A percentile compares a stretch with the other conserved stretches of the same genome.
Conservation (phyloP, 2,329 filamentous ascomycete genomes). For the Neonectria coccinea region DNA sequence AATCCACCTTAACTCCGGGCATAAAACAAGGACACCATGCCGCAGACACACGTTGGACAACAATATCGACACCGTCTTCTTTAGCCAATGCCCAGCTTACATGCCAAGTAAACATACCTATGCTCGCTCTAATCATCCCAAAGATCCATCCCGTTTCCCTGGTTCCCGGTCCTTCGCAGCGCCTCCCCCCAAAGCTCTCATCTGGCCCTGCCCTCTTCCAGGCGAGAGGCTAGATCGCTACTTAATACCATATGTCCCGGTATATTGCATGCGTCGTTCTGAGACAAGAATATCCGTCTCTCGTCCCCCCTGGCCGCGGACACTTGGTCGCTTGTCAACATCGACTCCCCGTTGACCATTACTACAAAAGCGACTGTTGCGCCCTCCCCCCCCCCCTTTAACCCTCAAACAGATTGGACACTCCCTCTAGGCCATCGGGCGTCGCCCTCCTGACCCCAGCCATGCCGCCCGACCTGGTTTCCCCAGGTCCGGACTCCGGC, state of each 20-base stretch:
- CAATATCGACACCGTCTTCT: slow-evolving; percentile 12
- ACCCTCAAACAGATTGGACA: slow-evolving; percentile 64
- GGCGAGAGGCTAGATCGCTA: slow-evolving; percentile 17
- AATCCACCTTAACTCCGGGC: neutral
- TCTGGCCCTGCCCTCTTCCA: slow-evolving; percentile 17
- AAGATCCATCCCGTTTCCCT: slow-evolving; percentile 30
- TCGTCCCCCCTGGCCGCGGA: neutral
- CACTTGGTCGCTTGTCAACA: slow-evolving; percentile 14
- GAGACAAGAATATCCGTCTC: neutral
- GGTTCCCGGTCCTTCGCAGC: slow-evolving; percentile 25
- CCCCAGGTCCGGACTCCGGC: slow-evolving; percentile 48
- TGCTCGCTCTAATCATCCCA: slow-evolving; percentile 41
- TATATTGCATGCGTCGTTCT: slow-evolving; percentile 5
- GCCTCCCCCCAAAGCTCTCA: slow-evolving; percentile 32
- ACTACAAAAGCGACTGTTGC: neutral
- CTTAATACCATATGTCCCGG: slow-evolving; percentile 12
- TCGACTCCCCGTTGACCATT: slow-evolving; percentile 10
- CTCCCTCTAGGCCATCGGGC: slow-evolving; percentile 66
- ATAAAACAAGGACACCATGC: neutral
- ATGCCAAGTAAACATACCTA: slow-evolving; percentile 26
- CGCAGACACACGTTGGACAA: neutral
- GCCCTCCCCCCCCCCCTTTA: slow-evolving; percentile 30
- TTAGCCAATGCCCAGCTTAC: slow-evolving; percentile 16
- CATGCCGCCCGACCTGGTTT: slow-evolving; percentile 45
- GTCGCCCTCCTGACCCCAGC: slow-evolving; percentile 51